Evolutionary conservation across 1,284 basidiomycete species (phyloP).

Genomic region (Cutaneotrichosporon sp.): DNA sequence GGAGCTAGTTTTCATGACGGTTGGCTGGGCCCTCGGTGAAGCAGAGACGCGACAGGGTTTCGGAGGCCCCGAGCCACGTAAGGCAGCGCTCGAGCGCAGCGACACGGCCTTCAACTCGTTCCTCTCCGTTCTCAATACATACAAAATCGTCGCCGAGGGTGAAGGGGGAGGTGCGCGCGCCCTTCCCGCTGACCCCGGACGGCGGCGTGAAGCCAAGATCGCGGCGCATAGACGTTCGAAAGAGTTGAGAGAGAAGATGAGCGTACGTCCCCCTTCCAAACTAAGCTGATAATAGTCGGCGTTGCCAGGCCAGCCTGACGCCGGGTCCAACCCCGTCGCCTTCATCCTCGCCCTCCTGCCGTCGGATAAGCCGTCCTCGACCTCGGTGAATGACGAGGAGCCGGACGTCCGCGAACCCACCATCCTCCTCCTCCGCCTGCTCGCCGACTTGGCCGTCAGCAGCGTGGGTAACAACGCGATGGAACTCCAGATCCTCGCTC

Average conservation of each 20-base stretch:
- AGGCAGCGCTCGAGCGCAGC: conserved; percentile 60
- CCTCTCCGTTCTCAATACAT: conserved; percentile 62
- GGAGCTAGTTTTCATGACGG: conserved; percentile 74
- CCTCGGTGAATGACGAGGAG: conserved; percentile 55
- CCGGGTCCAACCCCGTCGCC: conserved; percentile 41
- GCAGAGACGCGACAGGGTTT: conserved; percentile 67
- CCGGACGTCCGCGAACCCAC: conserved; percentile 66
- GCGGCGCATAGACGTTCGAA: conserved; percentile 81
- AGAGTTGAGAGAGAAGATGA: conserved; percentile 66
- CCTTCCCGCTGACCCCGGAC: conserved; percentile 63
- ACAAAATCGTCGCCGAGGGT: conserved; percentile 53
- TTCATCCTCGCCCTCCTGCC: conserved; percentile 41
- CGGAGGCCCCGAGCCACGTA: conserved; percentile 62
- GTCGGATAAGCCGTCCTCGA: conserved; percentile 22
- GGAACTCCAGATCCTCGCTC: conserved; percentile 64
- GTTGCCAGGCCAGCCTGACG: conserved; percentile 55
- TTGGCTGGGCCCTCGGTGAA: conserved; percentile 71
- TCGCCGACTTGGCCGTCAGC: conserved; percentile 67
- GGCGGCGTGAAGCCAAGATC: conserved; percentile 79
- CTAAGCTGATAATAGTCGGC: conserved; percentile 55
- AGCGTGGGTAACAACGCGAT: conserved; percentile 69
- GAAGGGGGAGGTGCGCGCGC: conserved; percentile 53
- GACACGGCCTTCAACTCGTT: conserved; percentile 66
- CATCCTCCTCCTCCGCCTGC: conserved; percentile 69
- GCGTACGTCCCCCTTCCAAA: conserved; percentile 55